Conservation (phyloP, 2,329 filamentous ascomycete species). For the Dactylellina haptotyla region DNA sequence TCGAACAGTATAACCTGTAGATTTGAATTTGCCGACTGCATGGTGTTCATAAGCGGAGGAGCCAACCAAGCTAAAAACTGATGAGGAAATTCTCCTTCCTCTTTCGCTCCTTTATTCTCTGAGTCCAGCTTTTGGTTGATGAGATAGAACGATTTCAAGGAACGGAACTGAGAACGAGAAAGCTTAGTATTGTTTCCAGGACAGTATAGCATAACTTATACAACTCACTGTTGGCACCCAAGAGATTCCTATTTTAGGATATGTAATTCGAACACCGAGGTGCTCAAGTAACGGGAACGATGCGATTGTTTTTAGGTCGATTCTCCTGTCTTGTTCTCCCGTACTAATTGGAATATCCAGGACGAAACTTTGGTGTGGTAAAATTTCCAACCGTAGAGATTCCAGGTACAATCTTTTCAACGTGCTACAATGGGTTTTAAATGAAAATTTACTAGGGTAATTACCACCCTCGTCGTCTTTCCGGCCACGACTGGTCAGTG, state of each 20-base stretch:
- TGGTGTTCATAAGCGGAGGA: too few species aligned
- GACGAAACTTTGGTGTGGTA: too few species aligned
- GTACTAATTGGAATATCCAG: not conserved
- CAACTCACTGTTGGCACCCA: not conserved
- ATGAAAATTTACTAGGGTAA: not conserved
- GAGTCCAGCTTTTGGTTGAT: not conserved
- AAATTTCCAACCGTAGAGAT: too few species aligned
- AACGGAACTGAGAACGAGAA: not conserved
- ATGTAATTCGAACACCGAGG: not conserved
- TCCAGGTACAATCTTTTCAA: not conserved
- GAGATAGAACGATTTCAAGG: constrained; percentile 1
- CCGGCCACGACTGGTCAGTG: too few species aligned
- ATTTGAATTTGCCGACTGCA: too few species aligned
- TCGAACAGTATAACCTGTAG: too few species aligned
- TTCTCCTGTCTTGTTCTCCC: not conserved
- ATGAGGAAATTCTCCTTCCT: not conserved
- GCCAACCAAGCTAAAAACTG: not conserved
- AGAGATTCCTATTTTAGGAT: not conserved
- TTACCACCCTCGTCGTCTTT: too few species aligned
- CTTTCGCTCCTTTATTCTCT: too few species aligned
- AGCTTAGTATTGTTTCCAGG: not conserved
- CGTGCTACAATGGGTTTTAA: not conserved
- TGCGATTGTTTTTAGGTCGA: constrained; percentile 1
- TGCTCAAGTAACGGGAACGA: not conserved
- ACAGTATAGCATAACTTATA: not conserved